phyloP scores from a whole-genome alignment of 2,329 filamentous ascomycete species.

The Myriangium duriaei region DNA sequence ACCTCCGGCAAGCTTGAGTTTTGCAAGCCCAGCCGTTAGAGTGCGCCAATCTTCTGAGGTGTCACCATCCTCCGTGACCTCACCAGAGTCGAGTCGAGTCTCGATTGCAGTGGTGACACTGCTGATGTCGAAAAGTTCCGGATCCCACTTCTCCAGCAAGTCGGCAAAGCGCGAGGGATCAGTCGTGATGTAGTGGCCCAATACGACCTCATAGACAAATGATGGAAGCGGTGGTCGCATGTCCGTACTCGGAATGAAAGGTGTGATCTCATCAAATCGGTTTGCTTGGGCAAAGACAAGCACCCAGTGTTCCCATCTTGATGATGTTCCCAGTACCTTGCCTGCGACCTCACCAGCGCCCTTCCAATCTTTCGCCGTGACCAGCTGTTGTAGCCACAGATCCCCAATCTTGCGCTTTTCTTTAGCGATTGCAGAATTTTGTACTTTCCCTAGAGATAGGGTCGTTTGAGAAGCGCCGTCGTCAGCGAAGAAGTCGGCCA shows the following conservation, averaged over 20 bases:
- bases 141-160: constrained; percentile 70
- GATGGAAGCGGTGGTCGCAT: constrained; percentile 67
- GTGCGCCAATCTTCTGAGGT: constrained; percentile 75
- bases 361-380: constrained; percentile 61
- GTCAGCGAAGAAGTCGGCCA: constrained; percentile 59
- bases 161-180: constrained; percentile 66
- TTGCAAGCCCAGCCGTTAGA: constrained; percentile 75
- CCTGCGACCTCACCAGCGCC: constrained; percentile 69
- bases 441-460: constrained; percentile 44
- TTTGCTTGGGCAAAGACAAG: constrained; percentile 79
- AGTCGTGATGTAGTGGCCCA: constrained; percentile 74
- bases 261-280: constrained; percentile 80
- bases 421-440: constrained; percentile 58
- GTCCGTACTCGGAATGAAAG: constrained; percentile 66
- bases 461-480: constrained; percentile 40
- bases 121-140: constrained; percentile 69
- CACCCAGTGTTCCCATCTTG: constrained; percentile 91
- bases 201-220: constrained; percentile 75
- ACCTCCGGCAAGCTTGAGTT: constrained; percentile 69
- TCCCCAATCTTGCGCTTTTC: constrained; percentile 89
- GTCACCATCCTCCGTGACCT: constrained; percentile 61
- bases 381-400: constrained; percentile 79
- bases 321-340: constrained; percentile 65
- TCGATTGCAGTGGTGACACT: constrained; percentile 68
- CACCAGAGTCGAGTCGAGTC: constrained; percentile 64